These are phyloP conservation scores for Mycena capillaripes DNA, from an alignment of 768 basidiomycete species.

Conservation along the genomic window DNA sequence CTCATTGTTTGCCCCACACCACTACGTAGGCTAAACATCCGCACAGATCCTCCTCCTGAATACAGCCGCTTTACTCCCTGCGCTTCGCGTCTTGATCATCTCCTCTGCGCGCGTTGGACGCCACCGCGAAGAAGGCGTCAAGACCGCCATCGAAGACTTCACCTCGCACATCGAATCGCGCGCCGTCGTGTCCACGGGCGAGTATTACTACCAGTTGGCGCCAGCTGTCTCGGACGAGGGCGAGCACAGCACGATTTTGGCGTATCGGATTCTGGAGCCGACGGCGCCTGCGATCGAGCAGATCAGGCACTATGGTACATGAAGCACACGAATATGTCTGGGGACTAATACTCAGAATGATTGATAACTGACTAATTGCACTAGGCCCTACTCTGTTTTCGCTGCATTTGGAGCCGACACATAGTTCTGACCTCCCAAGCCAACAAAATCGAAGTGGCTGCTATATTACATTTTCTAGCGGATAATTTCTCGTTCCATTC, in stretches of 20 bases:
- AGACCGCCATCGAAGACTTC: background rate
- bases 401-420: too few relatives aligned
- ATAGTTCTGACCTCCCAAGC: too few relatives aligned
- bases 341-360: background rate
- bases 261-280: background rate
- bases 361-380: too few relatives aligned
- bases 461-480: too few relatives aligned
- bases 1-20: background rate
- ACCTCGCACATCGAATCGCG: background rate
- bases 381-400: too few relatives aligned
- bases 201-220: background rate
- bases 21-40: background rate
- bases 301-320: background rate
- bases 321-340: background rate
- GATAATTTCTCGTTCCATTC: too few relatives aligned
- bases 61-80: background rate
- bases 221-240: background rate
- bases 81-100: background rate
- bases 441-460: too few relatives aligned
- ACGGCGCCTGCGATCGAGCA: background rate
- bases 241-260: background rate
- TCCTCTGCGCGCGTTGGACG: background rate
- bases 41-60: background rate
- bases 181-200: background rate
- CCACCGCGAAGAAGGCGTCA: background rate